phyloP scores from a whole-genome alignment of 129 eudicot genomes.

The Tagetes patula region DNA sequence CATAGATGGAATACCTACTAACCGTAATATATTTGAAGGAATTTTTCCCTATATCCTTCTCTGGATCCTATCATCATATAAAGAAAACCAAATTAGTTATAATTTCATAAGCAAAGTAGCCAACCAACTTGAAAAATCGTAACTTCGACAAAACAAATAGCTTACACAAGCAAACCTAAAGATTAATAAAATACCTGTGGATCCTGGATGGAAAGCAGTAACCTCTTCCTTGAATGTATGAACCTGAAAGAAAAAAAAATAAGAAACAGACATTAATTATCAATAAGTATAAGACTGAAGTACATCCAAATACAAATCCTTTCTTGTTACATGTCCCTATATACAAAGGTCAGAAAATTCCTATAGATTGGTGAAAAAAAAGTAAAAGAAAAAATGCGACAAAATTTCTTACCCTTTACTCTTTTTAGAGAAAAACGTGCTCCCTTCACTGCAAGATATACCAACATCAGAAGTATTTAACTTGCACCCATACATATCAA shows the following conservation, averaged over 20 bases:
- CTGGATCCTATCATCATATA: conserved; percentile 64
- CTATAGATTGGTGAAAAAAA: background rate
- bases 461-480: conserved; percentile 86
- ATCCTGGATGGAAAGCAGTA: conserved; percentile 78
- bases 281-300: conserved; percentile 4
- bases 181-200: conserved; percentile 63
- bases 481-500: conserved; percentile 82
- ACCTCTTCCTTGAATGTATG: conserved; percentile 41
- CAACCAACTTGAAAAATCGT: conserved; percentile 9
- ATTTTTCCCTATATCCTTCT: conserved; percentile 90
- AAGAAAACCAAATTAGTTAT: background rate
- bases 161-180: conserved; percentile 5
- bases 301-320: background rate
- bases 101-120: conserved; percentile 13
- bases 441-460: conserved; percentile 73
- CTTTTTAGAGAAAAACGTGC: conserved; percentile 65
- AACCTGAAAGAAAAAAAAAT: conserved; percentile 44
- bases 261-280: background rate
- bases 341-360: background rate
- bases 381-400: background rate
- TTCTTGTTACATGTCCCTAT: background rate
- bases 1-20: background rate
- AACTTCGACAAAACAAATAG: background rate
- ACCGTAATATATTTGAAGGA: conserved; percentile 95
- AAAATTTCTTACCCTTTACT: conserved; percentile 62